Conservation (phyloP, 1,284 basidiomycete species). For the Laetiporus sulphureus region DNA sequence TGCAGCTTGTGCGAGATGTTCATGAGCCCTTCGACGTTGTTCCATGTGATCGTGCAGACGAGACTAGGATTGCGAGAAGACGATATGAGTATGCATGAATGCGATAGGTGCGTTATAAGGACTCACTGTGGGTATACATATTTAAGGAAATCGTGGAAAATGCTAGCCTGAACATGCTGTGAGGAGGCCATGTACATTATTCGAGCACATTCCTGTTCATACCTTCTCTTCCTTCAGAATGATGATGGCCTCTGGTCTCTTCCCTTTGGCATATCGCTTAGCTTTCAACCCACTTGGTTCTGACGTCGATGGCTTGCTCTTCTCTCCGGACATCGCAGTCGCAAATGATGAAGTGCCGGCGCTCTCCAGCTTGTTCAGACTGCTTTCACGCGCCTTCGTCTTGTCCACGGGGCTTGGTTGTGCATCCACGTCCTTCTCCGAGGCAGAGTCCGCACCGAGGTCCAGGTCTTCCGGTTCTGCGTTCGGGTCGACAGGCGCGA, state of each 20-base stretch:
- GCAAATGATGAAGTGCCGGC: slow-evolving; percentile 9
- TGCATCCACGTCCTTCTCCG: slow-evolving; percentile 19
- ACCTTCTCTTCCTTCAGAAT: slow-evolving; percentile 79
- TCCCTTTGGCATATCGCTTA: slow-evolving; percentile 15
- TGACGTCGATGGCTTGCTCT: slow-evolving; percentile 1
- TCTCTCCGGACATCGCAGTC: slow-evolving; percentile 9
- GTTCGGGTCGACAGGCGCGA: slow-evolving; percentile 50
- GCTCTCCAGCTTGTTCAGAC: slow-evolving; percentile 28
- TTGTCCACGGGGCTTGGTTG: slow-evolving; percentile 18
- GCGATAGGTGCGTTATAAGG: background rate
- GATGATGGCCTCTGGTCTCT: slow-evolving; percentile 68
- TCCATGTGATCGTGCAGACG: slow-evolving; percentile 89
- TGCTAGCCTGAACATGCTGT: slow-evolving; percentile 46
- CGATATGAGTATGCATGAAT: background rate
- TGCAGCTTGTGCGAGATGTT: slow-evolving; percentile 83
- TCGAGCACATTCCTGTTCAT: slow-evolving; percentile 15
- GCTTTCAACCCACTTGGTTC: background rate
- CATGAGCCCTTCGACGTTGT: slow-evolving; percentile 85
- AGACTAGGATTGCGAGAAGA: slow-evolving; percentile 37
- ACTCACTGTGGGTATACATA: slow-evolving; percentile 81
- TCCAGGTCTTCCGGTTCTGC: slow-evolving; percentile 39
- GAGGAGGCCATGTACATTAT: background rate
- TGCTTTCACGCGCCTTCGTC: slow-evolving; percentile 25
- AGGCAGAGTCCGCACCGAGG: slow-evolving; percentile 31
- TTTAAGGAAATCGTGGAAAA: slow-evolving; percentile 82